Base-by-base conservation (phyloP, 1,284 basidiomycete species). In the Microbotryum silenes-acaulis region DNA sequence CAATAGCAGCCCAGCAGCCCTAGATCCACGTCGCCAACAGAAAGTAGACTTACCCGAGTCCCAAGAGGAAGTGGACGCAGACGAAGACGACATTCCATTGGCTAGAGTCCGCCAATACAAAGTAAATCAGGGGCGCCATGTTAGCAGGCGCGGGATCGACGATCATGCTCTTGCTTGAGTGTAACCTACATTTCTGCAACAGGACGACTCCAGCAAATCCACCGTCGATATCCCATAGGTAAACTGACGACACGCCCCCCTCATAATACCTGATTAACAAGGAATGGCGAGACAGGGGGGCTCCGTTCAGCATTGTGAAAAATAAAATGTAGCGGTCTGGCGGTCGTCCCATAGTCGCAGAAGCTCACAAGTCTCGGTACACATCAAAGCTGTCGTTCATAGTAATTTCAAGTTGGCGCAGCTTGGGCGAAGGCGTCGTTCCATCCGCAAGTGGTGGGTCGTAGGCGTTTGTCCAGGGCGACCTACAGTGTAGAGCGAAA, bases 371-470 rank as follows among this genome's bases (percentile, higher is more conserved):
- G 77, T 97, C 92, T 51, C 93, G 84, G 75, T 99, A 99, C 2
- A 91, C 92, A 74, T 97, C 92, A 72, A 99, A 98, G 1, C 92
- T 93, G 68, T 92, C 88, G 73, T 98, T 98, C 48, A 94, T 89
- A 25, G 86, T 81, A 63, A 94, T 84, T 77, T 99, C 96, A 37
- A 99, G 81, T 72, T 93, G 88, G 59, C 96, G 83, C 61, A 98
- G 81, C 71, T 87, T 89, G 5, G 85, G 77, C 9, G 86, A 85
- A 0, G 96, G 96, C 5, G 83, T 78, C 2, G 91, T 92, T 3
- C 91, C 93, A 65, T 92, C 89, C 51, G 90, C 84, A 37, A 92
- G 77, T 1, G 87, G 85, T 18, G 91, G 91, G 65, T 92, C 85
- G 74, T 97, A 99, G 72, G 88, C 85, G 75, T 97, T 97, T 27